Conservation (phyloP, 108 stramenopile species). For the Cylindrotheca fusiformis region DNA sequence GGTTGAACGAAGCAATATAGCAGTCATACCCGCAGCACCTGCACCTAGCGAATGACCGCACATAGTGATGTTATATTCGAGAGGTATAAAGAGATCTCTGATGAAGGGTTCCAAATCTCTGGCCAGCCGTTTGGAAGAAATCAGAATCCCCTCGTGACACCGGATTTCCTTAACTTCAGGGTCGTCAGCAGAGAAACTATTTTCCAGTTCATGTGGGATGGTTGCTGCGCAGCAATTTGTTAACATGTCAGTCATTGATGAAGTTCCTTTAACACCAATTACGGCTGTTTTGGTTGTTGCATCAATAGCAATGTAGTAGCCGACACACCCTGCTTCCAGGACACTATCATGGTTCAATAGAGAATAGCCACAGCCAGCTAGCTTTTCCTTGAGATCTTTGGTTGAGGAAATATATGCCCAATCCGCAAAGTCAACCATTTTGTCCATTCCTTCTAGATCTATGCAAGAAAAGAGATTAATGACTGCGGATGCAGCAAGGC, state of each 20-base stretch:
- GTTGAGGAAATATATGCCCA: neutral
- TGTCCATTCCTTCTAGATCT: neutral
- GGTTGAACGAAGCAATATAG: constrained; percentile 35
- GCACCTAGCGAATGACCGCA: constrained; percentile 56
- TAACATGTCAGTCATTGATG: constrained; percentile 48
- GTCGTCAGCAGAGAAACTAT: neutral
- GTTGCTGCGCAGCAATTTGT: constrained; percentile 46
- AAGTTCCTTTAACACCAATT: constrained; percentile 61
- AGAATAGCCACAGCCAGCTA: neutral
- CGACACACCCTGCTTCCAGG: constrained; percentile 9
- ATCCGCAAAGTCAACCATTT: neutral
- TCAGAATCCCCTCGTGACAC: constrained; percentile 54
- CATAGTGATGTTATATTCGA: constrained; percentile 41
- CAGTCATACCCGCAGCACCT: constrained; percentile 43
- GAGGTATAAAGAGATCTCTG: constrained; percentile 43
- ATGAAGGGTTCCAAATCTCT: constrained; percentile 38
- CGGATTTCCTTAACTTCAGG: constrained; percentile 31
- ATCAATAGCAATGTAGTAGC: constrained; percentile 37
- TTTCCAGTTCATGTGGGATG: constrained; percentile 18
- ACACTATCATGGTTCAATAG: neutral
- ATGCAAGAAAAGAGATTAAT: neutral
- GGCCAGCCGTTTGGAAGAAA: constrained; percentile 32
- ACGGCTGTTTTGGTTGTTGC: constrained; percentile 36
- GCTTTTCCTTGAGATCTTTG: neutral
- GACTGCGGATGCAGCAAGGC: too few relatives aligned